Base-by-base conservation (phyloP, 1,139 yeast genomes). In the Nematodospora anomalae region DNA sequence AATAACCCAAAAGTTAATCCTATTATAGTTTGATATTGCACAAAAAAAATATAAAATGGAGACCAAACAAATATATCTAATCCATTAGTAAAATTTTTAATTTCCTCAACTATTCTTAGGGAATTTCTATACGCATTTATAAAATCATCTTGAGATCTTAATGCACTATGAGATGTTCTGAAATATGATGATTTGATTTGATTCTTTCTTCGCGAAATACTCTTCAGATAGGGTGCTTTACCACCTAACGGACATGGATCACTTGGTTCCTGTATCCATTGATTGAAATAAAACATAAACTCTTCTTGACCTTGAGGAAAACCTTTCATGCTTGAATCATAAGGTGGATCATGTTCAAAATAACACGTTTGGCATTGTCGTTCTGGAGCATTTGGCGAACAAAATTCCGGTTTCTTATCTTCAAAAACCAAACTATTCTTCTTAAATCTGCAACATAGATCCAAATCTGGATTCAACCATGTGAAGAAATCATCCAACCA, bases 231-330 rank as follows among this genome's bases (percentile, higher is more conserved):
- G 0, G 97, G 95, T 0, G 97, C 97, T 52, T 86, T 84, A 1
- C 98, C 98, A 3, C 96, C 97, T 21, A 92, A 67, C 1, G 97
- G 97, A 59, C 98, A 92, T 3, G 94, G 89, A 50, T 87, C 95
- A 40, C 96, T 84, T 2, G 80, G 80, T 30, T 87, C 87, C 29
- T 79, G 71, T 21, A 92, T 86, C 98, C 98, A 92, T 32, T 83
- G 78, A 16, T 76, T 60, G 55, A 88, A 83, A 52, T 71, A 88
- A 33, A 65, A 66, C 80, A 86, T 77, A 51, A 92, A 92, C 28
- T 81, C 83, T 0, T 71, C 70, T 6, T 33, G 40, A 13, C 81
- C 85, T 46, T 78, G 79, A 0, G 98, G 98, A 51, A 92, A 79
- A 0, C 94, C 96, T 8, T 74, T 68, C 96, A 92, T 88, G 32